A percentile compares a stretch with the other conserved stretches of the same genome.
phyloP scores from a whole-genome alignment of 2,329 filamentous ascomycete genomes.

The Aquanectria penicillioides region DNA sequence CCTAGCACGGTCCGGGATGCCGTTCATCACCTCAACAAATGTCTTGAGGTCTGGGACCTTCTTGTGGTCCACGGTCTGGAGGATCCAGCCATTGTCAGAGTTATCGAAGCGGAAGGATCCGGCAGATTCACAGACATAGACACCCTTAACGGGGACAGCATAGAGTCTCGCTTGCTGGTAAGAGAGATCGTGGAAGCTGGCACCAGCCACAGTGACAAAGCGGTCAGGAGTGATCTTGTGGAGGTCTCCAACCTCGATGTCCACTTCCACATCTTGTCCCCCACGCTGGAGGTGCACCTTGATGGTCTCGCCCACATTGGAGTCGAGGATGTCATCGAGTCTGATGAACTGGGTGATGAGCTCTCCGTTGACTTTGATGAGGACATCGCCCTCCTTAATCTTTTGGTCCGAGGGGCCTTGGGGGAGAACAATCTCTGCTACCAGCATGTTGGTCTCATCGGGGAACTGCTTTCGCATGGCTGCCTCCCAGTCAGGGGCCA shows the following conservation, averaged over 20 bases:
- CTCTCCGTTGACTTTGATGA: constrained; percentile 93
- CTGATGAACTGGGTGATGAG: constrained; percentile 93
- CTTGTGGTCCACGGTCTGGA: constrained; percentile 92
- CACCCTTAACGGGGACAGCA: constrained; percentile 89
- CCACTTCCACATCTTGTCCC: constrained; percentile 85
- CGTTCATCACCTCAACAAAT: constrained; percentile 91
- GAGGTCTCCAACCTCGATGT: constrained; percentile 86
- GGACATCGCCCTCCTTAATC: constrained; percentile 92
- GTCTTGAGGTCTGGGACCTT: constrained; percentile 87
- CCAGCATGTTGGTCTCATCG: constrained; percentile 94
- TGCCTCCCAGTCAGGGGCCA: constrained; percentile 87
- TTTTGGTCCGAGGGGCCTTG: constrained; percentile 88
- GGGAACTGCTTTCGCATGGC: constrained; percentile 85
- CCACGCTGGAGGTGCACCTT: constrained; percentile 87
- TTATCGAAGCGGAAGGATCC: constrained; percentile 96
- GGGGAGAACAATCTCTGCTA: constrained; percentile 93
- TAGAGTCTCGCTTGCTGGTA: constrained; percentile 98
- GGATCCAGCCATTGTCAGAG: constrained; percentile 90
- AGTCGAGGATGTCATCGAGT: constrained; percentile 91
- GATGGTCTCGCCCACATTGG: constrained; percentile 82
- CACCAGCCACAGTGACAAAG: constrained; percentile 93
- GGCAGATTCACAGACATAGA: constrained; percentile 93
- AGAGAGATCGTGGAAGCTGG: constrained; percentile 93
- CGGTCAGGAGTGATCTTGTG: constrained; percentile 96
- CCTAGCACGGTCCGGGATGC: constrained; percentile 82